These are phyloP conservation scores for Cynanchum wilfordii DNA, from an alignment of 257 asterid genomes.

Conservation along the genomic window DNA sequence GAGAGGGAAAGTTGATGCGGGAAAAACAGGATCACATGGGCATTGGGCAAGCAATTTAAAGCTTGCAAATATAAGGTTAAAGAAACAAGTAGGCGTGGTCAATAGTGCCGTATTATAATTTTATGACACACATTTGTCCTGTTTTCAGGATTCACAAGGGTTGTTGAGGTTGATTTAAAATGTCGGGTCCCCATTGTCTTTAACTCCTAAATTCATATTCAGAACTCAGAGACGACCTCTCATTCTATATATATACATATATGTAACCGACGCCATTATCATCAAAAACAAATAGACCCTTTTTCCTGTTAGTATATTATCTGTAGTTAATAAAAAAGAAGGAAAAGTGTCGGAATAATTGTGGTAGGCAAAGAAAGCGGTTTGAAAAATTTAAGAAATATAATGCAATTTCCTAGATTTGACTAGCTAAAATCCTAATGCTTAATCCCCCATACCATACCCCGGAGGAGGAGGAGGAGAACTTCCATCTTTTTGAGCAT, in stretches of 20 bases:
- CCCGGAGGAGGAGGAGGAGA: too few species aligned
- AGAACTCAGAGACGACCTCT: neutral
- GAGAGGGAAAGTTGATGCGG: neutral
- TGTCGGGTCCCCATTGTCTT: neutral
- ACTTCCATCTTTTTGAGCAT: too few species aligned
- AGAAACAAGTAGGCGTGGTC: neutral
- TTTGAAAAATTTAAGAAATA: too few species aligned
- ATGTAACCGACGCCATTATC: neutral
- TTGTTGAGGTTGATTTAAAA: neutral
- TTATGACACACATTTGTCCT: neutral
- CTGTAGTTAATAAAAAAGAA: too few species aligned
- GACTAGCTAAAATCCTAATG: too few species aligned
- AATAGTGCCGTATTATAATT: neutral
- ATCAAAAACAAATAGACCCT: neutral
- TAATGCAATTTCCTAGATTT: too few species aligned
- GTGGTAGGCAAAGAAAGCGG: too few species aligned
- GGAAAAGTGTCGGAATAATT: too few species aligned
- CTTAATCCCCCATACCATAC: too few species aligned
- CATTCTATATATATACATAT: neutral
- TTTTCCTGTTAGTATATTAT: neutral
- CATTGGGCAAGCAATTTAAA: neutral
- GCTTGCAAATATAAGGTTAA: neutral
- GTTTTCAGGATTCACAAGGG: neutral
- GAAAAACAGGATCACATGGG: constrained; percentile 11
- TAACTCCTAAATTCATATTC: too few species aligned